These are phyloP conservation scores for Xylariaceae sp. DNA, from an alignment of 2,329 filamentous ascomycete species.

Conservation along the genomic window DNA sequence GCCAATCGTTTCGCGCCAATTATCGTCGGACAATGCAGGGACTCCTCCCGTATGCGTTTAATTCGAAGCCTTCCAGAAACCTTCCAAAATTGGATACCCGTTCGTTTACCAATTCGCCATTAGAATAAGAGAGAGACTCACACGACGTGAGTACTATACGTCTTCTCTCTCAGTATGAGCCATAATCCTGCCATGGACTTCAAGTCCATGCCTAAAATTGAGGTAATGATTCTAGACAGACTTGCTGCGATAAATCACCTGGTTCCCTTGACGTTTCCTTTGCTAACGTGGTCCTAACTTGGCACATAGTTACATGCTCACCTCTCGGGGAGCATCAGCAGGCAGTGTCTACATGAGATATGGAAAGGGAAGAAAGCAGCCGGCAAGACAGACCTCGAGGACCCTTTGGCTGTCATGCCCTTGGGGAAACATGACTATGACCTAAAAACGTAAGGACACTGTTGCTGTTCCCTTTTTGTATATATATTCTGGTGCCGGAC, in stretches of 20 bases:
- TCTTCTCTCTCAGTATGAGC: constrained; percentile 4
- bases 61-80: constrained; percentile 16
- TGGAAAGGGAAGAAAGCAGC: constrained; percentile 68
- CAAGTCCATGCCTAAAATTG: constrained; percentile 34
- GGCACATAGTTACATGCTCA: constrained; percentile 77
- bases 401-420: constrained; percentile 74
- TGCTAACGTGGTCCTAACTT: constrained; percentile 10
- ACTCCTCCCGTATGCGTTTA: not conserved
- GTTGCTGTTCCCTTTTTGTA: not conserved
- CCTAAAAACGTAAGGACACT: constrained; percentile 65
- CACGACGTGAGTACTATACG: not conserved
- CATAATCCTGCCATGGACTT: constrained; percentile 21
- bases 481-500: not conserved
- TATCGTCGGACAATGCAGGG: not conserved
- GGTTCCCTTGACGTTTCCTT: not conserved
- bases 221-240: constrained; percentile 20
- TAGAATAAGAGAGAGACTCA: too few relatives aligned
- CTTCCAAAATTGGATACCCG: constrained; percentile 15
- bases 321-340: constrained; percentile 78
- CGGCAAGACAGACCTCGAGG: constrained; percentile 62
- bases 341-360: constrained; percentile 74
- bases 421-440: constrained; percentile 75
- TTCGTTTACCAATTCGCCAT: constrained; percentile 13
- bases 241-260: not conserved
- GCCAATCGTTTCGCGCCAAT: constrained; percentile 6